phyloP scores from a whole-genome alignment of 2,329 filamentous ascomycete genomes.

The Periconia digitata region DNA sequence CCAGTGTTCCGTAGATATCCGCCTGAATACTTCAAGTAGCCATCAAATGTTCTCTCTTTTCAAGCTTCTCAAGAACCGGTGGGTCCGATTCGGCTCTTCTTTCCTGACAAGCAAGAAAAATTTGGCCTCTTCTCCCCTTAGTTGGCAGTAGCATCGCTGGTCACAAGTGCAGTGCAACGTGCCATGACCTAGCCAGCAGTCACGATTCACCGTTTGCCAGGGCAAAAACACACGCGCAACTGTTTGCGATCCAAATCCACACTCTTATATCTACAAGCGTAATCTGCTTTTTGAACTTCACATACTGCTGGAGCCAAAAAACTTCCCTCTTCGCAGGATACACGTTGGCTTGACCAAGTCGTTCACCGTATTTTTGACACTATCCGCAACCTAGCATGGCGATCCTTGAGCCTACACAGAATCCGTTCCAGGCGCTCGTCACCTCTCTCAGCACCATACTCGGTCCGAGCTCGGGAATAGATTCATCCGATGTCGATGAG shows the following conservation, averaged over 20 bases:
- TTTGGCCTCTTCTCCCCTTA: too few species aligned
- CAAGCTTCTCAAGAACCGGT: background rate
- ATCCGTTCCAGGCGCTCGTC: constrained; percentile 69
- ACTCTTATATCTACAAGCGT: background rate
- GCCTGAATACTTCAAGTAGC: background rate
- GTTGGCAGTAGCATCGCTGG: background rate
- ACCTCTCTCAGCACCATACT: constrained; percentile 71
- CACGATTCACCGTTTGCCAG: background rate
- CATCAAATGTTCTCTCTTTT: background rate
- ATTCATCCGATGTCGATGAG: constrained; percentile 79
- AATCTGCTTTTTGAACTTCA: too few species aligned
- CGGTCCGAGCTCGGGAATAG: constrained; percentile 78
- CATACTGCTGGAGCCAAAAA: too few species aligned
- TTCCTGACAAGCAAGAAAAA: background rate
- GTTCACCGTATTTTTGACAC: background rate
- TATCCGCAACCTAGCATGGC: background rate
- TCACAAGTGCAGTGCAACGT: background rate
- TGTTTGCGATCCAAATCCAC: background rate
- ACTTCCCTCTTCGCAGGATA: too few species aligned
- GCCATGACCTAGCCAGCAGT: background rate
- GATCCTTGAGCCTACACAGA: background rate
- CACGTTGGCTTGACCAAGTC: background rate
- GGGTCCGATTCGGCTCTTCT: background rate
- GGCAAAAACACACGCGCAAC: background rate
- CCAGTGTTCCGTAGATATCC: background rate